Conservation (phyloP, 441 rosid species). For the Isatis lusitanica region DNA sequence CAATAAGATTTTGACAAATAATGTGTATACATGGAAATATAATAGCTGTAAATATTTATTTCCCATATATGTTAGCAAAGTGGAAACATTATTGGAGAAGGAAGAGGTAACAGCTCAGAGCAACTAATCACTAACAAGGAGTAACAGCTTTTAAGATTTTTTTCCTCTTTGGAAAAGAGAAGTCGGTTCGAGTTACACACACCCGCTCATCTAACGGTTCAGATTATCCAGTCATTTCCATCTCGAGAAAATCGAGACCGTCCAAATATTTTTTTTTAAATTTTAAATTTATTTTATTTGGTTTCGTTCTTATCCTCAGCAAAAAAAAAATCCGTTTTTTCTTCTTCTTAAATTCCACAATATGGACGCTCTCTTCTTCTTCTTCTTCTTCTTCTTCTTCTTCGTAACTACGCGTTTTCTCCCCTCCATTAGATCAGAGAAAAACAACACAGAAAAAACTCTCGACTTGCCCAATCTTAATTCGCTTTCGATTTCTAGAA, state of each 20-base stretch:
- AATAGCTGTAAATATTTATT: slow-evolving; percentile 25
- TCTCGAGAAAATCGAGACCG: slow-evolving; percentile 38
- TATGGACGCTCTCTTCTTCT: slow-evolving; percentile 25
- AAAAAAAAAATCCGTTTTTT: slow-evolving; percentile 12
- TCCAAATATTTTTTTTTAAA: slow-evolving; percentile 18
- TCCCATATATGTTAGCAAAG: slow-evolving; percentile 20
- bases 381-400: slow-evolving; percentile 13
- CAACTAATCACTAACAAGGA: slow-evolving; percentile 7
- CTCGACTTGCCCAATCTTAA: background rate
- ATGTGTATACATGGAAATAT: background rate
- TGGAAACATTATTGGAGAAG: slow-evolving; percentile 17
- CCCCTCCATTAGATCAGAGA: too few species aligned
- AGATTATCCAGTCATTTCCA: background rate
- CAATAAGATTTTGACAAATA: background rate
- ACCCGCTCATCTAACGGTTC: slow-evolving; percentile 26
- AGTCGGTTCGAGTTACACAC: slow-evolving; percentile 23
- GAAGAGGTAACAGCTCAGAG: slow-evolving; percentile 27
- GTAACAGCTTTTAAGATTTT: background rate
- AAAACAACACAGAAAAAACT: background rate
- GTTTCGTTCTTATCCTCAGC: slow-evolving; percentile 52
- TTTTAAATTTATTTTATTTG: background rate
- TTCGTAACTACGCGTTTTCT: slow-evolving; percentile 36
- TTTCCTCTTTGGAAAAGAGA: background rate
- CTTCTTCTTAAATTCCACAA: slow-evolving; percentile 33
- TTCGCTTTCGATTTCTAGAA: background rate